Evolutionary conservation across 2,329 filamentous ascomycete genomes (phyloP).

Genomic region (Simplicillium sp.): DNA sequence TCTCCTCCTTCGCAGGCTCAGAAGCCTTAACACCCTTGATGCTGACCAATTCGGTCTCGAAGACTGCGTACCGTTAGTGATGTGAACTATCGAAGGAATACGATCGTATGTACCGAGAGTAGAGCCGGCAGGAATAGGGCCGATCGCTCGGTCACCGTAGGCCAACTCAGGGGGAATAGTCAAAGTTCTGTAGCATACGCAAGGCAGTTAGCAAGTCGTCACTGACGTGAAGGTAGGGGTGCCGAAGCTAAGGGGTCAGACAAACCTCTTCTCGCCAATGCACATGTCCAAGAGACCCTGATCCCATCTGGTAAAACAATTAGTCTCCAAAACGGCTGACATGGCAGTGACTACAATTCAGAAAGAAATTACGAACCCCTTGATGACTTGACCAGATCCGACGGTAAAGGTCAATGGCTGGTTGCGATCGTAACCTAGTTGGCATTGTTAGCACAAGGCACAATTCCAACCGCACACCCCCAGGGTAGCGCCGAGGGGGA

Average conservation of each 20-base stretch:
- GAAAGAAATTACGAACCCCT: slow-evolving; percentile 52
- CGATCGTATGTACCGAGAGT: slow-evolving; percentile 52
- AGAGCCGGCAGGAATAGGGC: slow-evolving; percentile 74
- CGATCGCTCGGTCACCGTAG: slow-evolving; percentile 68
- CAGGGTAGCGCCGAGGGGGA: slow-evolving; percentile 5
- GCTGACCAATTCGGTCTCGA: slow-evolving; percentile 81
- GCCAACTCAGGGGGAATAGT: slow-evolving; percentile 82
- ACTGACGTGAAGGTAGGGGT: slow-evolving; percentile 2
- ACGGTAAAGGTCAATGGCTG: slow-evolving; percentile 70
- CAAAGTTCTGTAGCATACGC: slow-evolving; percentile 45
- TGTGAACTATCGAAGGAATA: slow-evolving; percentile 1
- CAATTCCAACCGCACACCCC: slow-evolving; percentile 3
- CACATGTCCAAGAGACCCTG: slow-evolving; percentile 88
- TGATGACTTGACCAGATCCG: slow-evolving; percentile 76
- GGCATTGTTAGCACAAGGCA: not conserved
- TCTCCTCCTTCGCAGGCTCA: slow-evolving; percentile 22
- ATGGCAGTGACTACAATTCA: not conserved
- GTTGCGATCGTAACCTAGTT: slow-evolving; percentile 58
- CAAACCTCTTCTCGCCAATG: slow-evolving; percentile 75
- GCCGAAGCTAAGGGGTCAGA: slow-evolving; percentile 1
- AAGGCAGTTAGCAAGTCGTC: slow-evolving; percentile 8
- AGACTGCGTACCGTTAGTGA: slow-evolving; percentile 43
- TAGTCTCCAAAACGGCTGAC: not conserved
- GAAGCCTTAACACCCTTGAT: slow-evolving; percentile 63
- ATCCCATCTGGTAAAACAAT: slow-evolving; percentile 59